These are phyloP conservation scores for Ogataea hybrid DNA, from an alignment of 1,139 yeast genomes.

Conservation along the genomic window DNA sequence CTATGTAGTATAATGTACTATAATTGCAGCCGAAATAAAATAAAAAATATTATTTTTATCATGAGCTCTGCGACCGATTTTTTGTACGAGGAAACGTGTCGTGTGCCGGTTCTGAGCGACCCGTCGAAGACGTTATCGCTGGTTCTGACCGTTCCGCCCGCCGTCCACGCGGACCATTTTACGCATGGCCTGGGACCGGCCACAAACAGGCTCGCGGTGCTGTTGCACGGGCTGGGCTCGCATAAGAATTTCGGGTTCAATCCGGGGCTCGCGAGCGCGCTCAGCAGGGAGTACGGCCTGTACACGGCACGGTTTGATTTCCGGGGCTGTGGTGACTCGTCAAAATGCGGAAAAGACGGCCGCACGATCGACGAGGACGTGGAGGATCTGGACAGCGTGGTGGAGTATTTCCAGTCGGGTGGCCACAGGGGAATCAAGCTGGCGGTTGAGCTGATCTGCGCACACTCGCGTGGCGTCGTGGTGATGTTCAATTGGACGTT, in stretches of 20 bases:
- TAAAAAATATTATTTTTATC: neutral
- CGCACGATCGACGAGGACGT: slow-evolving; percentile 62
- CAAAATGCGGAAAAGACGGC: slow-evolving; percentile 46
- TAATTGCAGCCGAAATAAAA: neutral
- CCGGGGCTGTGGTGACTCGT: slow-evolving; percentile 80
- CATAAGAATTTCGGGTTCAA: slow-evolving; percentile 82
- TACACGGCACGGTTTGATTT: slow-evolving; percentile 77
- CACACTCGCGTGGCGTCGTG: slow-evolving; percentile 79
- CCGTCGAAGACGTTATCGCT: slow-evolving; percentile 13
- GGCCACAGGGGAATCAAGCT: slow-evolving; percentile 40
- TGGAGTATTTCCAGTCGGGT: slow-evolving; percentile 42
- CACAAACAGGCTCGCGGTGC: slow-evolving; percentile 35
- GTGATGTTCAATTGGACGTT: slow-evolving; percentile 76
- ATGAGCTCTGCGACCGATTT: neutral
- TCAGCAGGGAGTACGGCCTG: slow-evolving; percentile 60
- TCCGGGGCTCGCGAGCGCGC: slow-evolving; percentile 53
- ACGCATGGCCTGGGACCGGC: slow-evolving; percentile 16
- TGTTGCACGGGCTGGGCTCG: slow-evolving; percentile 80
- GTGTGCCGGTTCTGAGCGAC: slow-evolving; percentile 2
- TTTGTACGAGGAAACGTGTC: slow-evolving; percentile 4
- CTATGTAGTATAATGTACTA: slow-evolving; percentile 7
- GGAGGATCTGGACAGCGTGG: slow-evolving; percentile 60
- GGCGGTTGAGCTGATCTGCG: slow-evolving; percentile 54
- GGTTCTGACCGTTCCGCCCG: slow-evolving; percentile 22
- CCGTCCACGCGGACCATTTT: slow-evolving; percentile 13